These are phyloP conservation scores for Scedosporium minutisporum DNA, from an alignment of 2,329 filamentous ascomycete species.

Conservation along the genomic window DNA sequence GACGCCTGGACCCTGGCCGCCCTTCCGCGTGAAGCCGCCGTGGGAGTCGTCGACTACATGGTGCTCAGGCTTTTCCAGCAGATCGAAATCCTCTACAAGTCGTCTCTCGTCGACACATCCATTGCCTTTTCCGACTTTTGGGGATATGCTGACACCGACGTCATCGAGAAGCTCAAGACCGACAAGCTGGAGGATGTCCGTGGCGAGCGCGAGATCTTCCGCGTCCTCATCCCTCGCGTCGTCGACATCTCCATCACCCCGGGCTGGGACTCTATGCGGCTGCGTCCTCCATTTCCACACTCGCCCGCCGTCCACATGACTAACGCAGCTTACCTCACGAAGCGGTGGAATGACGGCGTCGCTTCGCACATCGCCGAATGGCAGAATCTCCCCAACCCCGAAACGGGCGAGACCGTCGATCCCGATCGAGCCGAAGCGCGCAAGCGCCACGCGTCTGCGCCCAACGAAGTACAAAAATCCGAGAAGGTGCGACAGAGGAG, in stretches of 20 bases:
- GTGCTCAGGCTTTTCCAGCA: conserved; percentile 31
- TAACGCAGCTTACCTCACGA: conserved; percentile 41
- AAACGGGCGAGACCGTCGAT: conserved; percentile 9
- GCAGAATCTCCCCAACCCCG: conserved; percentile 23
- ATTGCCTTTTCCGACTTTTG: conserved; percentile 36
- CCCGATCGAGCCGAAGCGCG: conserved; percentile 9
- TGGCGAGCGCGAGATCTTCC: conserved; percentile 30
- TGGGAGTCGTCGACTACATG: conserved; percentile 25
- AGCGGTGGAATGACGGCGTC: conserved; percentile 38
- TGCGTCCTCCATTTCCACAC: conserved; percentile 32
- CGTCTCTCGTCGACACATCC: conserved; percentile 29
- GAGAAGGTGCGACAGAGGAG: conserved; percentile 10
- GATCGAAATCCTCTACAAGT: conserved; percentile 36
- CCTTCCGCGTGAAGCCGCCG: conserved; percentile 29
- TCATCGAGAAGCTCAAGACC: conserved; percentile 18
- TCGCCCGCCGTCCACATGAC: conserved; percentile 41
- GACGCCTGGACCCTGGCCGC: conserved; percentile 43
- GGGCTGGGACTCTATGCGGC: conserved; percentile 37
- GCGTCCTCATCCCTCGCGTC: conserved; percentile 39
- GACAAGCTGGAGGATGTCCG: conserved; percentile 16
- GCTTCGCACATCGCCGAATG: conserved; percentile 32
- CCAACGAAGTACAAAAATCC: conserved; percentile 9
- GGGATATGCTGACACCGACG: conserved; percentile 18
- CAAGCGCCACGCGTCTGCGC: conserved; percentile 6
- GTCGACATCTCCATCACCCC: conserved; percentile 46